A percentile compares a stretch with the other conserved stretches of the same genome.
Evolutionary conservation across 495 filamentous ascomycete genomes (phyloP).

Genomic region (Lichenothelia convexa): DNA sequence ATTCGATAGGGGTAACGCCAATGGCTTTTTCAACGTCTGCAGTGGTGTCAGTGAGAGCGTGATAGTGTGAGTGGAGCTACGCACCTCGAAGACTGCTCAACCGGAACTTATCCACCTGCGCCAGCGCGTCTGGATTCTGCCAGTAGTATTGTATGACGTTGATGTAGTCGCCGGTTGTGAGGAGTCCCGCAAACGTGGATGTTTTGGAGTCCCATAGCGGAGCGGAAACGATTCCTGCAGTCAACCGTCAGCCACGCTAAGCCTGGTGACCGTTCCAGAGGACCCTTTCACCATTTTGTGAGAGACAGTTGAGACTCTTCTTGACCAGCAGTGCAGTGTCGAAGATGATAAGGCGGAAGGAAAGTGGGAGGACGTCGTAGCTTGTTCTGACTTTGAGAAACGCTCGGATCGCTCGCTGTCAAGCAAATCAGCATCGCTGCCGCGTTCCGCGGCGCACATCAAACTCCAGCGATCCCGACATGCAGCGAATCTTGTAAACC

Average conservation of each 20-base stretch:
- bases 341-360: constrained; percentile 88
- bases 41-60: constrained; percentile 2
- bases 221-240: constrained; percentile 84
- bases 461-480: no score
- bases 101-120: constrained; percentile 83
- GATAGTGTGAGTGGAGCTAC: neutral
- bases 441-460: no score
- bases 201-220: constrained; percentile 93
- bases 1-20: constrained; percentile 78
- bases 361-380: constrained; percentile 97
- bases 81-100: constrained; percentile 81
- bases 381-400: constrained; percentile 93
- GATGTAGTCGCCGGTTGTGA: constrained; percentile 94
- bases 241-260: constrained; percentile 1
- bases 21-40: constrained; percentile 88
- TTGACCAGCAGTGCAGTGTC: constrained; percentile 90
- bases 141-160: constrained; percentile 99
- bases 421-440: no score
- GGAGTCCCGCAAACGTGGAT: constrained; percentile 80
- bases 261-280: neutral
- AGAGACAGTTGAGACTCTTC: constrained; percentile 87
- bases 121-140: constrained; percentile 82
- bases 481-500: no score
- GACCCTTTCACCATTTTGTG: constrained; percentile 68
- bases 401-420: constrained; percentile 71